Base-by-base conservation (phyloP, 2,329 filamentous ascomycete genomes). In the Aspergillus neotritici region DNA sequence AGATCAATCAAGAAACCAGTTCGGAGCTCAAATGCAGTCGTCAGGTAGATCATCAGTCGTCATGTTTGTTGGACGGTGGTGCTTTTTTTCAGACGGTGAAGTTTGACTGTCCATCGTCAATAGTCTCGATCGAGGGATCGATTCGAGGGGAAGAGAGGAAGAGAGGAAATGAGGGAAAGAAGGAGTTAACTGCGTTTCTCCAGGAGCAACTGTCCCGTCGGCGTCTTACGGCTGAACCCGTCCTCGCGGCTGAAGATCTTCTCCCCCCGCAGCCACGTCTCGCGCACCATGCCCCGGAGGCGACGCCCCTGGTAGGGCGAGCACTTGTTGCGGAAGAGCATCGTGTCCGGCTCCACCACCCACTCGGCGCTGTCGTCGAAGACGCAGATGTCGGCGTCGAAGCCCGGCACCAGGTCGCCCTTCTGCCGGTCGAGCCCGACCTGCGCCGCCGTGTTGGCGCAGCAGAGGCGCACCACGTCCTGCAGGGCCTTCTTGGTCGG, bases 281-380 rank as follows among this genome's bases (percentile, higher is more conserved):
- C 87, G 46, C 71, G 74, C 9, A 95, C 89, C 46, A 88, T 79
- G 1, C 90, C 90, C 36, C 75, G 78, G 57, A 96, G 83, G 28
- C 72, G 76, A 65, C 84, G 85, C 14, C 87, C 87, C 64, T 95
- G 85, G 75, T 94, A 96, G 0, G 90, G 89, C 44, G 84, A 89
- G 72, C 88, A 90, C 60, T 88, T 87, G 67, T 96, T 95, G 67
- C 88, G 83, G 78, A 94, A 98, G 53, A 93, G 78, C 89, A 98
- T 94, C 38, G 88, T 87, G 48, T 78, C 82, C 13, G 78, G 74
- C 45, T 79, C 70, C 40, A 94, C 82, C 16, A 82, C 77, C 77
- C 91, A 98, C 54, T 78, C 77, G 15, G 80, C 82, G n/a, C 76
- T 70, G 50, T 94, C 88, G 62, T 97, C 91, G 62, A 97, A 96